These are phyloP conservation scores for Lepiota brunneoincarnata DNA, from an alignment of 768 basidiomycete species.

Conservation along the genomic window DNA sequence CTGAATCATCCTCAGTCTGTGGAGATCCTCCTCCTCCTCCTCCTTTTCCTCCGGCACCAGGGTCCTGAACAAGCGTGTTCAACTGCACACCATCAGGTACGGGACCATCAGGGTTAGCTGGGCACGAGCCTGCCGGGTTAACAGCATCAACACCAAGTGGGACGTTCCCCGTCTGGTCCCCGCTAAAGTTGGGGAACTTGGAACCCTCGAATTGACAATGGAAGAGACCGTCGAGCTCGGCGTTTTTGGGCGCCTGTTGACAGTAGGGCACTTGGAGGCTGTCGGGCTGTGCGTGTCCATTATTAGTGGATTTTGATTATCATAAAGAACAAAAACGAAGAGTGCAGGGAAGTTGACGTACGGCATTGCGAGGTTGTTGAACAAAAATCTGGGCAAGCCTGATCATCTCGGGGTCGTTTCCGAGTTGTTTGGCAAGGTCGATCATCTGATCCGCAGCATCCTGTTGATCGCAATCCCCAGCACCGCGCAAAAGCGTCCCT, in stretches of 20 bases:
- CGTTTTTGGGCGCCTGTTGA: conserved; percentile 44
- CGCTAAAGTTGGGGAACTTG: conserved; percentile 39
- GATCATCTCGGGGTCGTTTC: conserved; percentile 43
- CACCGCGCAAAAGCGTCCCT: conserved; percentile 55
- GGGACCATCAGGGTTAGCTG: conserved; percentile 39
- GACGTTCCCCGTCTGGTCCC: conserved; percentile 40
- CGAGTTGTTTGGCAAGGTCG: conserved; percentile 39
- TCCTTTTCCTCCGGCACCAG: conserved; percentile 22
- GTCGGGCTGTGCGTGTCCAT: conserved; percentile 31
- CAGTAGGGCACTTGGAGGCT: conserved; percentile 48
- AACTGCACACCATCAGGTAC: conserved; percentile 45
- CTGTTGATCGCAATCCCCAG: conserved; percentile 55
- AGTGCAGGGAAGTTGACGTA: conserved; percentile 22
- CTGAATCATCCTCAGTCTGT: background rate
- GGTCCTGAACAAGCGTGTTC: conserved; percentile 32
- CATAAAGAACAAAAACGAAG: background rate
- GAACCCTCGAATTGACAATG: conserved; percentile 48
- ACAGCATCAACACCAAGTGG: conserved; percentile 40
- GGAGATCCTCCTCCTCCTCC: no score
- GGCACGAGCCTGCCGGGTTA: conserved; percentile 44
- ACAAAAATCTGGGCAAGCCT: conserved; percentile 43
- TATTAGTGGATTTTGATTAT: conserved; percentile 26
- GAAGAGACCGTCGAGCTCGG: conserved; percentile 50
- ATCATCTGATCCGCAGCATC: conserved; percentile 53
- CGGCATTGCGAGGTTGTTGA: conserved; percentile 50